A percentile compares a stretch with the other conserved stretches of the same genome.
phyloP scores from a whole-genome alignment of 2,329 filamentous ascomycete genomes.

The Colletotrichum lini region DNA sequence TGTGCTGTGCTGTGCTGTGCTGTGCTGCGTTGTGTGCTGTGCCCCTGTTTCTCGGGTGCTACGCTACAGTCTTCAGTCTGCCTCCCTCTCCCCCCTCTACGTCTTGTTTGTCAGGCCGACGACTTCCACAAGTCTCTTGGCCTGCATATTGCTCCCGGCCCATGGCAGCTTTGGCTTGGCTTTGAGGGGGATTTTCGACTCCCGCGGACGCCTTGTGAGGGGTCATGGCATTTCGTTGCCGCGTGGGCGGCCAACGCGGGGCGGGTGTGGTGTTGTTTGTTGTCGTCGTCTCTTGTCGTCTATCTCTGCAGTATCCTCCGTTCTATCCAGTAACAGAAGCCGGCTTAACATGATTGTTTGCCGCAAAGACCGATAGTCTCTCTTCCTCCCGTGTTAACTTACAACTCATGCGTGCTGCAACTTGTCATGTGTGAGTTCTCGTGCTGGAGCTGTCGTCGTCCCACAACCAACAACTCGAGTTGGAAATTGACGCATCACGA shows the following conservation, averaged over 20 bases:
- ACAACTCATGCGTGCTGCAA: neutral
- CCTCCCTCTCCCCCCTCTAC: no score
- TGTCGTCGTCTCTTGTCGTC: neutral
- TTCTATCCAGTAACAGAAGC: neutral
- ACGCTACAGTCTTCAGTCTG: neutral
- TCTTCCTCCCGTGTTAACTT: neutral
- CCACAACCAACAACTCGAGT: neutral
- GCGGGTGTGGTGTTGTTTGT: neutral
- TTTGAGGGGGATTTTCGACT: neutral
- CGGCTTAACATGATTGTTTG: neutral
- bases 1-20: no score
- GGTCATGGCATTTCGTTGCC: neutral
- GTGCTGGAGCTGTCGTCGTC: neutral
- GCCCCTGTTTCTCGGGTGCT: no score
- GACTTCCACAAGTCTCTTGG: slow-evolving; percentile 10
- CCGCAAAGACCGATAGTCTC: neutral
- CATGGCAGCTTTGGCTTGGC: neutral
- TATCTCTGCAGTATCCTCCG: neutral
- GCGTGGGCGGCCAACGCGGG: neutral
- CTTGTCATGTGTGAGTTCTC: neutral
- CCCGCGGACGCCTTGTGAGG: slow-evolving; percentile 21
- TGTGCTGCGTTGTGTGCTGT: no score
- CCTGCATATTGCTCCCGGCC: neutral
- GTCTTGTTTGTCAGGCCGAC: neutral
- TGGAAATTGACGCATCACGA: slow-evolving; percentile 5